Conservation (phyloP, 306 rosid species). For the Prunus padus region DNA sequence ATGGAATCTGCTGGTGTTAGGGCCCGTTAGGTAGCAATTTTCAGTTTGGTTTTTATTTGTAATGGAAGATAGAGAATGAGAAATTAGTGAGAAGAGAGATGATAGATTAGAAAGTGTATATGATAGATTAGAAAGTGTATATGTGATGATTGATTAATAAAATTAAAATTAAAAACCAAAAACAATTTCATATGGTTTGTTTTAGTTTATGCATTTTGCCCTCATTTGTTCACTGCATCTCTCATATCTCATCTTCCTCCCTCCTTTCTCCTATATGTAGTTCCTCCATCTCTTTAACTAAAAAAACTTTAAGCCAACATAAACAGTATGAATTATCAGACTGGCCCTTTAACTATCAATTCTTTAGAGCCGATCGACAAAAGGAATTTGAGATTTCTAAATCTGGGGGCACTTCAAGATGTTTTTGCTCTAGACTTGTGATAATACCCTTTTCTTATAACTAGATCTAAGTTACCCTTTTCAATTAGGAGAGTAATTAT, state of each 20-base stretch:
- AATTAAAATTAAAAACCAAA: neutral
- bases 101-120: neutral
- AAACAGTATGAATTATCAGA: too few species aligned
- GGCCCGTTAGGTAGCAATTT: neutral
- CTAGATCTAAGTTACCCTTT: neutral
- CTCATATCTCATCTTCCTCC: neutral
- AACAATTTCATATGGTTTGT: too few species aligned
- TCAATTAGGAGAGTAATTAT: neutral
- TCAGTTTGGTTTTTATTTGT: neutral
- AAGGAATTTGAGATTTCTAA: neutral
- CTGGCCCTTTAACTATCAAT: neutral
- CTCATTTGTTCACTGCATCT: neutral
- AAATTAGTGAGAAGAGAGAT: neutral
- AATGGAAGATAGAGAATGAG: neutral
- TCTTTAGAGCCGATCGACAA: neutral
- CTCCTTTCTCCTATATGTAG: too few species aligned
- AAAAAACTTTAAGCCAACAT: too few species aligned
- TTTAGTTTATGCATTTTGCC: neutral
- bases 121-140: neutral
- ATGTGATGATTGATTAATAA: neutral
- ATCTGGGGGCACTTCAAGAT: neutral
- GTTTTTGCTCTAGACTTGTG: neutral
- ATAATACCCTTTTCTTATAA: neutral
- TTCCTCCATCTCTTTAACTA: too few species aligned
- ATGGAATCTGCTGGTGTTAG: neutral